Base-by-base conservation (phyloP, 2,329 filamentous ascomycete genomes). In the Grosmannia serpens region DNA sequence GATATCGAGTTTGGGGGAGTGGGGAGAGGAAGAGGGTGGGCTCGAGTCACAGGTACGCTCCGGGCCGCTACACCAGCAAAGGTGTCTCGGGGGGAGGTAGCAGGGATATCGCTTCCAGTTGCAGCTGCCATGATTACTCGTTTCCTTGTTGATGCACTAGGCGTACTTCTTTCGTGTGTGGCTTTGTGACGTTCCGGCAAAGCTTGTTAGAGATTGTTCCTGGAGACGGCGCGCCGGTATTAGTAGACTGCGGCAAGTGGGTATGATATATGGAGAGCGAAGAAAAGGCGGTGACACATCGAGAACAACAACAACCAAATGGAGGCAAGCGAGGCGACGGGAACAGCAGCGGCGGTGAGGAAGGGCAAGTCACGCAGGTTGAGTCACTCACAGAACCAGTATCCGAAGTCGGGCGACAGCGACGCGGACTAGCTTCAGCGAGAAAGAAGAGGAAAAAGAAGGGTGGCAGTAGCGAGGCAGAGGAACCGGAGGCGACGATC, bases 1-100 rank as follows among this genome's bases (percentile, higher is more conserved):
- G 91, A 96, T 71, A 96, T 91, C 73, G 91, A 96, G 77, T 92
- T 95, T 62, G 92, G 92, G 69, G 92, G 92, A 71, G 92, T 96
- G 63, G 88, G 90, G 68, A 96, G 84, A 71, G 87, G 88, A 68
- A 94, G 83, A 70, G 83, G 77, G 66, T 80, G 77, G 75, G 75
- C 73, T 74, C 74, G 77, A 75, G 81, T 81, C 80, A 82, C 77
- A 79, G 80, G 75, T 71, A 83, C 79, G 67, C 79, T 81, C 76
- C 78, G 77, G 73, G 81, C 81, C 79, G 82, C 82, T 84, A 85
- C 83, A 84, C 75, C 83, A 85, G 82, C 75, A 72, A 86, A 86
- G 82, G 81, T 82, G 82, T 86, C 83, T 85, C 82, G 81, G 77
- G 70, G 70, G 74, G 75, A 78, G 76, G 78, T 75, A 78, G 78